These are phyloP conservation scores for Kodamaea hsintzibuensis DNA, from an alignment of 805 yeast genomes.

Conservation along the genomic window DNA sequence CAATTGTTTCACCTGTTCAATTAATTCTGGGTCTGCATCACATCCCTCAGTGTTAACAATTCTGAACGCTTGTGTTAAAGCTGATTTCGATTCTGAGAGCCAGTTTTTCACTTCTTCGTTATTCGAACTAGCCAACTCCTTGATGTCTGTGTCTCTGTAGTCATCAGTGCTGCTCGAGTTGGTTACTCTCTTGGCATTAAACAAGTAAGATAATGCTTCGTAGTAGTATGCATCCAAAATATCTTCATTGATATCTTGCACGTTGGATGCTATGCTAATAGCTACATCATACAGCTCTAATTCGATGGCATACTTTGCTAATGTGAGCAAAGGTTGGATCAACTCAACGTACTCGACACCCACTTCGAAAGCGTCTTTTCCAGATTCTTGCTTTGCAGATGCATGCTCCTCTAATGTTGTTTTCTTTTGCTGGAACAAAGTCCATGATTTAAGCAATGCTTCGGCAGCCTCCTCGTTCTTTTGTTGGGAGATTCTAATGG, in stretches of 20 bases:
- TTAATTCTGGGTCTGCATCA: slow-evolving; percentile 61
- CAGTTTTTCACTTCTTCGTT: slow-evolving; percentile 29
- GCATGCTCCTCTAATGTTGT: slow-evolving; percentile 45
- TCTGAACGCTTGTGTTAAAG: slow-evolving; percentile 48
- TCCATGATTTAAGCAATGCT: slow-evolving; percentile 74
- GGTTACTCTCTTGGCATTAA: slow-evolving; percentile 36
- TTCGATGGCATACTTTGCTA: slow-evolving; percentile 77
- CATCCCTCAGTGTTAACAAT: slow-evolving; percentile 37
- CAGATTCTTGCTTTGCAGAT: slow-evolving; percentile 15
- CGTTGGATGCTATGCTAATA: slow-evolving; percentile 58
- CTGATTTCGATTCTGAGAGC: slow-evolving; percentile 41
- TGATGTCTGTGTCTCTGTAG: slow-evolving; percentile 40
- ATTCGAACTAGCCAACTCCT: slow-evolving; percentile 17
- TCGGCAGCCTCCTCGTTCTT: slow-evolving; percentile 67
- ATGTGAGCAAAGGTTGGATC: slow-evolving; percentile 70
- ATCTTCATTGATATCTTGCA: slow-evolving; percentile 81
- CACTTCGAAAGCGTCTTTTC: slow-evolving; percentile 41
- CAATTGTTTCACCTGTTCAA: slow-evolving; percentile 51
- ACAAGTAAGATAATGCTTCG: slow-evolving; percentile 72
- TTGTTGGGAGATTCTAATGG: slow-evolving; percentile 88
- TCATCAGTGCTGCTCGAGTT: slow-evolving; percentile 40
- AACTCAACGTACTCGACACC: slow-evolving; percentile 60
- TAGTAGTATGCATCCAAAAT: slow-evolving; percentile 79
- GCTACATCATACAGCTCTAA: slow-evolving; percentile 69
- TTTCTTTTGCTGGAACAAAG: slow-evolving; percentile 56